Evolutionary conservation across 306 rosid species (phyloP), one percentile per base, ranked within the genome.

Genomic region (Cucumis cinereus): DNA sequence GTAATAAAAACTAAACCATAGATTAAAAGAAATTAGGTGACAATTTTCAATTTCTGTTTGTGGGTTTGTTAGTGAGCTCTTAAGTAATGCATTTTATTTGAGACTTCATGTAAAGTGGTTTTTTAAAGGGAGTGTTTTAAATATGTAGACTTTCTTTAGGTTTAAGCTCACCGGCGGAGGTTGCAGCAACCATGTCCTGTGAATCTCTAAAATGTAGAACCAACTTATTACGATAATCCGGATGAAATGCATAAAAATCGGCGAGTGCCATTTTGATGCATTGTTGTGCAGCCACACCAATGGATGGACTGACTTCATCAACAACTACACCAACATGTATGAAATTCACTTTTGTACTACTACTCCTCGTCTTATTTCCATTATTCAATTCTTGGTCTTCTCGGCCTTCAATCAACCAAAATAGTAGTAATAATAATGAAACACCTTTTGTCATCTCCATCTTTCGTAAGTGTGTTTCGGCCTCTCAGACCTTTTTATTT

Each of bases 261-360:
- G 47, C 10, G 15, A 53, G 55, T 0, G 82, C 86, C 74, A 85
- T 80, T 49, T 20, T 11, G 26, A 80, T 82, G 64, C 55, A 80
- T 7, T 14, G 74, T 22, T 73, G 6, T 15, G 76, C 82, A 30
- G 80, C 41, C 3, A 5, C 36, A 41, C 82, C 85, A 0, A 82
- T 41, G 0, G 76, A 8, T 4, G 85, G 78, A 1, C 69, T 77
- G 36, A 24, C 49, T 43, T 45, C 47, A 74, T 84, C 78, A 28
- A 82, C 82, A 60, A 84, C 70, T 1, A 76, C 82, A 0, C 85
- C 88, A 3, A 84, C 23, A 22, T 78, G 76, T 57, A 84, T 73
- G 30, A 73, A 33, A 52, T 73, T 73, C 36, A 38, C 49, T 47
- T 66, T 66, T 3, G 7, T 9, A 15, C 45, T 10, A 16, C 15